Evolutionary conservation across 192 early-diverging fungal genomes (phyloP).

Genomic region (Podila clonocystis): DNA sequence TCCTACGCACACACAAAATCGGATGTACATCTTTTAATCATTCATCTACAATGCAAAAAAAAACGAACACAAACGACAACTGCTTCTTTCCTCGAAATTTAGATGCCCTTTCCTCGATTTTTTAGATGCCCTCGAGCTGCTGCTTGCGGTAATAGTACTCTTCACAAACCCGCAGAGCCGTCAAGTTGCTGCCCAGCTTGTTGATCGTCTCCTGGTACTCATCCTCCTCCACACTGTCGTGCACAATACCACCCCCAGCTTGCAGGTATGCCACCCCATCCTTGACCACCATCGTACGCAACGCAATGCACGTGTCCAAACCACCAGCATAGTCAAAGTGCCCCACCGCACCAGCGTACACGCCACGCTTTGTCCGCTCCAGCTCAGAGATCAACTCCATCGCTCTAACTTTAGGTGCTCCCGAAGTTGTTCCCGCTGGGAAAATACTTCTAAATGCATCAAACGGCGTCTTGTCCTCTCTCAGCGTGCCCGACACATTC

Average conservation of each 20-base stretch:
- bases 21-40: too few species aligned
- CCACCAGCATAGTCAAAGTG: slow-evolving; percentile 94
- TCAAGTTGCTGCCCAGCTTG: slow-evolving; percentile 93
- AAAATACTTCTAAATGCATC: slow-evolving; percentile 98
- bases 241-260: slow-evolving; percentile 96
- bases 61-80: not conserved
- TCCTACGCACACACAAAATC: not conserved
- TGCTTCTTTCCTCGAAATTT: not conserved
- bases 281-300: slow-evolving; percentile 99
- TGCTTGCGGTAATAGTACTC: slow-evolving; percentile 77
- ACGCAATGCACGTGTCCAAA: slow-evolving; percentile 98
- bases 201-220: slow-evolving; percentile 98
- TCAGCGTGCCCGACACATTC: slow-evolving; percentile 90
- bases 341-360: slow-evolving; percentile 91
- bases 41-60: too few species aligned
- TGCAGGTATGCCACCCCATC: slow-evolving; percentile 95
- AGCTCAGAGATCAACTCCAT: slow-evolving; percentile 93
- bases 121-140: slow-evolving; percentile 49
- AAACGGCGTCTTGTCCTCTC: slow-evolving; percentile 89
- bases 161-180: slow-evolving; percentile 89
- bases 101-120: too few species aligned
- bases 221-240: slow-evolving; percentile 89
- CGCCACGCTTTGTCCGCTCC: slow-evolving; percentile 93
- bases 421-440: slow-evolving; percentile 98
- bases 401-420: slow-evolving; percentile 97